Percentiles rank a stretch among this genome's conserved stretches.
Evolutionary conservation across 306 rosid genomes (phyloP).

Genomic region (Spatholobus suberectus): DNA sequence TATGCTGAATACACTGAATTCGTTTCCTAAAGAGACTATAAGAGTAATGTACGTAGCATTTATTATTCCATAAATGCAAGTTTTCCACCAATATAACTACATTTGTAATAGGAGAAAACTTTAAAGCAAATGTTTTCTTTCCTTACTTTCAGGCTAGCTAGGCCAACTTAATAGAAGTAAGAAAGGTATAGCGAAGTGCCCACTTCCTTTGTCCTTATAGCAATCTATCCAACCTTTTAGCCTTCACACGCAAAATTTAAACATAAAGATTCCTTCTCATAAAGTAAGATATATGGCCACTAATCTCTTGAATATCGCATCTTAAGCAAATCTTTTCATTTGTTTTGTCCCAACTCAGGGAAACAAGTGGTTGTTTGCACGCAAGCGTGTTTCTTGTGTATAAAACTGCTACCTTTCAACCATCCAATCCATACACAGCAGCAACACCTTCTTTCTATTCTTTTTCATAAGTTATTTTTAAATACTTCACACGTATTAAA

Average conservation of each 20-base stretch:
- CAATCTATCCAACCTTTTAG: not conserved
- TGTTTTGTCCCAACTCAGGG: slow-evolving; percentile 5
- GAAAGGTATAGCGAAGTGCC: not conserved
- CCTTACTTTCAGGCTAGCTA: not conserved
- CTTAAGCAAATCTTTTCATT: not conserved
- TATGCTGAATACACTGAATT: too few relatives aligned
- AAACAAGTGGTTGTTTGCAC: slow-evolving; percentile 22
- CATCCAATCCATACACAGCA: not conserved
- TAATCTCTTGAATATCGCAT: not conserved
- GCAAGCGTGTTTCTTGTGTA: not conserved
- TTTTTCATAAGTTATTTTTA: too few relatives aligned
- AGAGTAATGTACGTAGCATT: too few relatives aligned
- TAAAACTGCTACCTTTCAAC: slow-evolving; percentile 10
- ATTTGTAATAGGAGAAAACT: not conserved
- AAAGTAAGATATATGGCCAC: not conserved
- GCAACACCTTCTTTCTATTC: not conserved
- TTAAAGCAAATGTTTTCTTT: not conserved
- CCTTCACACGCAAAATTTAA: not conserved
- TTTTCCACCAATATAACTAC: too few relatives aligned
- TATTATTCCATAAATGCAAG: not conserved
- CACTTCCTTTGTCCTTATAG: not conserved
- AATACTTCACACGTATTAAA: too few relatives aligned
- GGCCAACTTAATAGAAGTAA: not conserved
- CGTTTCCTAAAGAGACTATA: too few relatives aligned
- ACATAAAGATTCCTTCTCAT: not conserved